A percentile compares a stretch with the other conserved stretches of the same genome.
These are phyloP conservation scores for Neospermospora avenae DNA, from an alignment of 2,329 filamentous ascomycete genomes.

Conservation along the genomic window DNA sequence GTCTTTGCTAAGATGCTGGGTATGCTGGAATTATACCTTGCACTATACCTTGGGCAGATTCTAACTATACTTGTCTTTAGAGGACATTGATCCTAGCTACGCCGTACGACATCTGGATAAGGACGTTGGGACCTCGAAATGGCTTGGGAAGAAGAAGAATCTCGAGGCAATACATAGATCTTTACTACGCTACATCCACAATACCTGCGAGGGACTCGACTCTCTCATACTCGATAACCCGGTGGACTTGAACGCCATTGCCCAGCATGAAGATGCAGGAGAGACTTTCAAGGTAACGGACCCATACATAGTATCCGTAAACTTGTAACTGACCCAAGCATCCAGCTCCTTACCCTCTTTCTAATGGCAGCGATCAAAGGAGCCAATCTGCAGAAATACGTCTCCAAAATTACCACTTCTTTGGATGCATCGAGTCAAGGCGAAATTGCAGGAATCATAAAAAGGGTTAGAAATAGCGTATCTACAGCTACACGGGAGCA, in stretches of 20 bases:
- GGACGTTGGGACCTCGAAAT: conserved; percentile 39
- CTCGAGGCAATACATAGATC: conserved; percentile 54
- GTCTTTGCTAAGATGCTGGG: conserved; percentile 36
- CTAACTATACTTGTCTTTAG: conserved; percentile 45
- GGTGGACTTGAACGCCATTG: conserved; percentile 54
- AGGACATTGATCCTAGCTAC: conserved; percentile 57
- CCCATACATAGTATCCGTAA: background rate
- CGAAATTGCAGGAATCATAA: conserved; percentile 36
- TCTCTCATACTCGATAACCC: conserved; percentile 48
- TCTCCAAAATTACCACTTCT: conserved; percentile 42
- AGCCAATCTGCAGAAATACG: conserved; percentile 52
- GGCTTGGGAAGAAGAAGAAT: conserved; percentile 45
- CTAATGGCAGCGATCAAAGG: conserved; percentile 61
- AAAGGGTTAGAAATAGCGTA: conserved; percentile 16
- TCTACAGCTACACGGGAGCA: background rate
- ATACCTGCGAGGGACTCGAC: conserved; percentile 49
- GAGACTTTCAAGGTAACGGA: conserved; percentile 49
- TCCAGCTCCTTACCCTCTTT: conserved; percentile 59
- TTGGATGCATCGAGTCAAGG: conserved; percentile 44
- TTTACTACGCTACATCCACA: conserved; percentile 53
- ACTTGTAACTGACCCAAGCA: conserved; percentile 24
- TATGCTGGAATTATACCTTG: conserved; percentile 34
- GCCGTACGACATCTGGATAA: conserved; percentile 49
- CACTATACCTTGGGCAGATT: background rate
- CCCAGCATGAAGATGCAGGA: conserved; percentile 52